Conservation (phyloP, 768 basidiomycete genomes). For the Pisolithus orientalis region DNA sequence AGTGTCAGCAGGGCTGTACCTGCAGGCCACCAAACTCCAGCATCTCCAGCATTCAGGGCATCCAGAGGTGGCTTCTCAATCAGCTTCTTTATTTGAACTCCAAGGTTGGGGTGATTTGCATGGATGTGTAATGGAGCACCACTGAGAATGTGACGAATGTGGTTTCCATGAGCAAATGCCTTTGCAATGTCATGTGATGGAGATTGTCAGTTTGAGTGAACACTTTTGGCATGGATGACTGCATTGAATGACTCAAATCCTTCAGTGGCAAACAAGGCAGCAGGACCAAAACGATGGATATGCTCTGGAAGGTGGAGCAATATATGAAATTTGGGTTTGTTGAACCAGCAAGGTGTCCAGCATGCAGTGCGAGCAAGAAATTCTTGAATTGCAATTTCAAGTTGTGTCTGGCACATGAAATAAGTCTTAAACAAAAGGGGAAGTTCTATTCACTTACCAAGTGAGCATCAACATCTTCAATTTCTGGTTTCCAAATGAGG, state of each 20-base stretch:
- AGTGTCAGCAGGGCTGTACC: not conserved
- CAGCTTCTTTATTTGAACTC: not conserved
- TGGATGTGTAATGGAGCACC: conserved; percentile 3
- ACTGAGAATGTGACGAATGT: conserved; percentile 20
- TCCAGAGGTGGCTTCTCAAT: not conserved
- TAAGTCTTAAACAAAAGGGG: conserved; percentile 3
- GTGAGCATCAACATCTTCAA: conserved; percentile 27
- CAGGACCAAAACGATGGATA: conserved; percentile 36
- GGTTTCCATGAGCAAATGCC: conserved; percentile 19
- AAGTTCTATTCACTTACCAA: conserved; percentile 21
- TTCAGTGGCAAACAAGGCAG: conserved; percentile 39
- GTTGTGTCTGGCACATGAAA: conserved; percentile 6
- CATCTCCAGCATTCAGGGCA: not conserved
- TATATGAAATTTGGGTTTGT: conserved; percentile 41
- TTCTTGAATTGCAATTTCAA: conserved; percentile 24
- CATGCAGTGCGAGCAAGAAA: conserved; percentile 28
- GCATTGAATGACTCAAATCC: conserved; percentile 37
- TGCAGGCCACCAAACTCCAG: not conserved
- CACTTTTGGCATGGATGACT: conserved; percentile 26
- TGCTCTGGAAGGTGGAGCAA: conserved; percentile 32
- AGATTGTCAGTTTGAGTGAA: conserved; percentile 31
- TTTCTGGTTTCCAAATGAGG: conserved; percentile 36
- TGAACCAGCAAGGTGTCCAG: conserved; percentile 30
- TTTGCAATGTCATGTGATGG: conserved; percentile 28
- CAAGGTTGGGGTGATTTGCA: not conserved